Base-by-base conservation (phyloP, 176 grass and related monocot species). In the sorghum (Sorghum bicolor) region DNA sequence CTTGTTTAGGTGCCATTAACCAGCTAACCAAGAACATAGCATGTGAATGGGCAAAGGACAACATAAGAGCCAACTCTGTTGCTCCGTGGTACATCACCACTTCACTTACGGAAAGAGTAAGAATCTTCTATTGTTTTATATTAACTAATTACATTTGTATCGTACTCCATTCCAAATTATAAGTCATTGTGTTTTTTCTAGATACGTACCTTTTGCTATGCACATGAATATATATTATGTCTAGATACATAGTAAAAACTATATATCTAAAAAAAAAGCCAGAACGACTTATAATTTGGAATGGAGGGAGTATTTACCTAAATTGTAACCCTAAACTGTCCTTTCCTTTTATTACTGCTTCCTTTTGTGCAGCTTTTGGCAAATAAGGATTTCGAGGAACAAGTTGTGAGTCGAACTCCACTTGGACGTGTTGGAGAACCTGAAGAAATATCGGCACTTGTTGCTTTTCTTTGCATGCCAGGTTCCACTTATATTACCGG, bases 51-150 rank as follows among this genome's bases (percentile, higher is more conserved):
- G 96, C 96, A 3, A 92, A 90, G 75, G 96, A 95, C 71, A 85
- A 88, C 72, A 93, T 98, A 78, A 83, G 96, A 88, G 77, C 73
- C 68, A 98, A 98, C 63, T 86, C 84, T 72, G 93, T 98, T 38
- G 83, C 89, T 61, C 96, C 96, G 4, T 98, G 96, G 96, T 98
- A 95, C 80, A 98, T 93, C 82, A 91, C 60, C 80, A 98, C 96
- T 85, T 88, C 89, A 80, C 87, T 98, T 20, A 86, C 85, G 2
- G 82, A 93, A 76, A 53, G 48, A 64, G 92, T 95, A 83, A 78
- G 84, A 36, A 22, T 28, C 20, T 78, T 58, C 40, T 70, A 38
- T 75, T 63, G 33, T 36, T 72, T 66, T 8, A 9, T 79, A 16
- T 22, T 8, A 71, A 64, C 0, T 4, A n/a, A 5, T 75, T 12